Conservation (phyloP, 1,284 basidiomycete genomes). For the Puccinia horiana region DNA sequence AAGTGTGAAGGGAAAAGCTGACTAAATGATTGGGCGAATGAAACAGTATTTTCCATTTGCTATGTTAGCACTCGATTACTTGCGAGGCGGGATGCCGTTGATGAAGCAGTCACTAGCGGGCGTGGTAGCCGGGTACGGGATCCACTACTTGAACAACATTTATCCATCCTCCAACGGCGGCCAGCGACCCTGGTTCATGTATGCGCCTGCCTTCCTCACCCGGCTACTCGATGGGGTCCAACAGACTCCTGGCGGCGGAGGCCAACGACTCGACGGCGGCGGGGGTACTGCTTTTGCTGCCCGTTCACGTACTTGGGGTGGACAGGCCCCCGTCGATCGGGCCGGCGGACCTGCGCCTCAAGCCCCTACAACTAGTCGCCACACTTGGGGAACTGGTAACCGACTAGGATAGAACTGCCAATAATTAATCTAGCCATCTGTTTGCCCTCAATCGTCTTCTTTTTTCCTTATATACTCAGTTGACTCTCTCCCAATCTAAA, state of each 20-base stretch:
- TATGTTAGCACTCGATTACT: constrained; percentile 41
- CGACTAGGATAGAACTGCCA: constrained; percentile 11
- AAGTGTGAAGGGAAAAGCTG: not conserved
- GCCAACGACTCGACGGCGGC: constrained; percentile 42
- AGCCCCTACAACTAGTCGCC: constrained; percentile 14
- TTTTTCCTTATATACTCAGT: not conserved
- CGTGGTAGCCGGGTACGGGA: constrained; percentile 39
- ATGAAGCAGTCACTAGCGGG: constrained; percentile 46
- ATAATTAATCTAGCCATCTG: not conserved
- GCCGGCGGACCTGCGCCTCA: not conserved
- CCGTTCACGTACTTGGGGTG: constrained; percentile 43
- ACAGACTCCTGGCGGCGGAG: constrained; percentile 24
- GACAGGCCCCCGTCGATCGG: constrained; percentile 35
- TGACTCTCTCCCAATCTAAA: not conserved
- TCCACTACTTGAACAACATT: constrained; percentile 45
- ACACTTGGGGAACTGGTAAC: constrained; percentile 44
- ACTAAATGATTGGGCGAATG: not conserved
- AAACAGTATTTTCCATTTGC: constrained; percentile 45
- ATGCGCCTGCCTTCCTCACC: constrained; percentile 37
- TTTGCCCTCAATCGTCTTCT: not conserved
- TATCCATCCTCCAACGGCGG: constrained; percentile 47
- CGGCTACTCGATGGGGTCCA: constrained; percentile 31
- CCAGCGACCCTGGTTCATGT: constrained; percentile 47
- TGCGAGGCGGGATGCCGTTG: constrained; percentile 44
- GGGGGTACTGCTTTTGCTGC: constrained; percentile 34